Evolutionary conservation across 2,329 filamentous ascomycete species (phyloP).

Genomic region (Elsinoe batatas): DNA sequence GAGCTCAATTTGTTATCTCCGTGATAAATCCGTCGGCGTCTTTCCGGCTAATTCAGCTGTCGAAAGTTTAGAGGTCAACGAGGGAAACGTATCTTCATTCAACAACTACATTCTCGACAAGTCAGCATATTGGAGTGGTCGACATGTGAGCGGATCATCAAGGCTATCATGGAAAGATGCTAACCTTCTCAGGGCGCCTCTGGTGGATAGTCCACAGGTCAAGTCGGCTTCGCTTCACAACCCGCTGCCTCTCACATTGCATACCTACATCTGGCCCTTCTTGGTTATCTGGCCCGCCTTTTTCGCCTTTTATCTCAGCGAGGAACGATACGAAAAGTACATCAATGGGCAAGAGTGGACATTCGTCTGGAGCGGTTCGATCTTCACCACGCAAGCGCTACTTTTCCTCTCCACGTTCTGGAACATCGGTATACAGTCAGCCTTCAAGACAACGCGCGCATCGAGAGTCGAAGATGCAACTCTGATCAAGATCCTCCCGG

Average conservation of each 20-base stretch:
- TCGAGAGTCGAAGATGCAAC: slow-evolving; percentile 61
- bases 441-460: slow-evolving; percentile 69
- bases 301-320: slow-evolving; percentile 73
- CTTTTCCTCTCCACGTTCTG: slow-evolving; percentile 95
- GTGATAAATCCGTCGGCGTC: background rate
- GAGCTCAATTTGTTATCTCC: slow-evolving; percentile 3
- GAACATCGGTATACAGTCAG: slow-evolving; percentile 77
- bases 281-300: slow-evolving; percentile 85
- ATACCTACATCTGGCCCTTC: slow-evolving; percentile 91
- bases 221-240: slow-evolving; percentile 78
- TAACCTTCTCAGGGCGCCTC: slow-evolving; percentile 46
- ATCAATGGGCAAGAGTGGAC: slow-evolving; percentile 97
- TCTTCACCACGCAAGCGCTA: slow-evolving; percentile 78
- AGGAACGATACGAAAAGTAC: slow-evolving; percentile 78
- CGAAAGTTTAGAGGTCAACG: slow-evolving; percentile 1
- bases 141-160: slow-evolving; percentile 1
- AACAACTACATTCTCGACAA: background rate
- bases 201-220: slow-evolving; percentile 89
- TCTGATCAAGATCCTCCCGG: slow-evolving; percentile 85
- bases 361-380: slow-evolving; percentile 82
- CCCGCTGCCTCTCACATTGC: slow-evolving; percentile 68
- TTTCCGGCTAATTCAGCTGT: slow-evolving; percentile 2
- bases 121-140: background rate
- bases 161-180: background rate
- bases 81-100: slow-evolving; percentile 9